Evolutionary conservation across 495 filamentous ascomycete species (phyloP).

Genomic region (Daldinia grandis): DNA sequence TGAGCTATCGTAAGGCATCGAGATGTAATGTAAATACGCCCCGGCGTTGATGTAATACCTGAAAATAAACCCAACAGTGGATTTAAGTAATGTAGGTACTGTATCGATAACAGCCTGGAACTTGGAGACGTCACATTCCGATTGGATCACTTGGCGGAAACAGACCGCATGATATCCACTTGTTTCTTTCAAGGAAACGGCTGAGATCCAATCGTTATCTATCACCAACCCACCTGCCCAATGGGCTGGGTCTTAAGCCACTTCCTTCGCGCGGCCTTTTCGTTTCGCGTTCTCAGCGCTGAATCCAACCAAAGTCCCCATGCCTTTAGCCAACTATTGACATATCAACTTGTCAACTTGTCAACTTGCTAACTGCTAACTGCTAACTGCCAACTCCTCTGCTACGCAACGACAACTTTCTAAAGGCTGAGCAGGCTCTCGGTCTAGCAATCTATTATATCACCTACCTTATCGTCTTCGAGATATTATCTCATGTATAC

Average conservation of each 20-base stretch:
- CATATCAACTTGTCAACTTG: neutral
- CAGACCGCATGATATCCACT: constrained; percentile 17
- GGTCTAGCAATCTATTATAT: constrained; percentile 17
- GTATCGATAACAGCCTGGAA: constrained; percentile 12
- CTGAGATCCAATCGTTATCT: constrained; percentile 26
- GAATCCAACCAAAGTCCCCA: neutral
- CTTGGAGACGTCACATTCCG: constrained; percentile 22
- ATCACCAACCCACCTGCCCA: constrained; percentile 28
- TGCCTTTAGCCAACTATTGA: neutral
- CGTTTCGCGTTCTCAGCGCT: constrained; percentile 26
- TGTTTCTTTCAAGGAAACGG: constrained; percentile 5
- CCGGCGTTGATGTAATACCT: neutral
- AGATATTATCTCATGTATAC: constrained; percentile 23
- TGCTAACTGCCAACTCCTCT: constrained; percentile 13
- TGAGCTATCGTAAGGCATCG: constrained; percentile 13
- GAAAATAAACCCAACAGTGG: no score
- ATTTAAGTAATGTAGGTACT: no score
- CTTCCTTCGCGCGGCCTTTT: constrained; percentile 3
- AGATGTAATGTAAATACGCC: neutral
- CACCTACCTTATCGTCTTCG: neutral
- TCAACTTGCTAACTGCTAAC: no score
- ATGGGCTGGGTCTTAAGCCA: constrained; percentile 10
- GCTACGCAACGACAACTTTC: constrained; percentile 12
- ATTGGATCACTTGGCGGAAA: constrained; percentile 16
- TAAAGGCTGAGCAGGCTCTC: constrained; percentile 43